A percentile compares a stretch with the other conserved stretches of the same genome.
Evolutionary conservation across 2,329 filamentous ascomycete species (phyloP).

Genomic region (Stagonosporopsis tanaceti): DNA sequence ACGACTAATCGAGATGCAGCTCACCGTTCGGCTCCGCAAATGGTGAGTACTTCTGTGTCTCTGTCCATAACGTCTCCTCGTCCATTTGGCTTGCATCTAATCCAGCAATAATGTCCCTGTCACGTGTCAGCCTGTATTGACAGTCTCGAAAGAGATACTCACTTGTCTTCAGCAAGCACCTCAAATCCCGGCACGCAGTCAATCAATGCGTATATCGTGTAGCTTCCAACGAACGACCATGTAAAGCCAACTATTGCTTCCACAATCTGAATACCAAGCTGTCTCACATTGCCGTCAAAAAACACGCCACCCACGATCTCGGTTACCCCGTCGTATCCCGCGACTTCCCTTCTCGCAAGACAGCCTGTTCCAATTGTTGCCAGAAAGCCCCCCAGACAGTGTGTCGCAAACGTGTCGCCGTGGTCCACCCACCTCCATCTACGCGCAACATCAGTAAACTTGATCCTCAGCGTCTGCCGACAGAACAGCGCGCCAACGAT

Average conservation of each 20-base stretch:
- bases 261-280: conserved; percentile 60
- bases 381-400: conserved; percentile 61
- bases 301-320: conserved; percentile 61
- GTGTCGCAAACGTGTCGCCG: conserved; percentile 64
- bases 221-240: conserved; percentile 61
- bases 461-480: conserved; percentile 62
- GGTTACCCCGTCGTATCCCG: conserved; percentile 61
- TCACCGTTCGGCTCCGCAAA: conserved; percentile 42
- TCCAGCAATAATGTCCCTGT: conserved; percentile 56
- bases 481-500: conserved; percentile 57
- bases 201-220: conserved; percentile 59
- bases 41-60: conserved; percentile 48
- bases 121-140: conserved; percentile 12
- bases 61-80: conserved; percentile 53
- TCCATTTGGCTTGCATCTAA: conserved; percentile 62
- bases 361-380: conserved; percentile 61
- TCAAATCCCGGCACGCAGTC: conserved; percentile 63
- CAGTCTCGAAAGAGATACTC: conserved; percentile 34
- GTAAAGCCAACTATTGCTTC: conserved; percentile 61
- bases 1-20: conserved; percentile 34
- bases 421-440: conserved; percentile 62
- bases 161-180: conserved; percentile 62
- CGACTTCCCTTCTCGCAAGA: conserved; percentile 61
- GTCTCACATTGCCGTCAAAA: conserved; percentile 61
- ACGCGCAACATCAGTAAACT: conserved; percentile 59